These are phyloP conservation scores for Vitis hybrid DNA, from an alignment of 177 flowering plant species.

Conservation along the genomic window DNA sequence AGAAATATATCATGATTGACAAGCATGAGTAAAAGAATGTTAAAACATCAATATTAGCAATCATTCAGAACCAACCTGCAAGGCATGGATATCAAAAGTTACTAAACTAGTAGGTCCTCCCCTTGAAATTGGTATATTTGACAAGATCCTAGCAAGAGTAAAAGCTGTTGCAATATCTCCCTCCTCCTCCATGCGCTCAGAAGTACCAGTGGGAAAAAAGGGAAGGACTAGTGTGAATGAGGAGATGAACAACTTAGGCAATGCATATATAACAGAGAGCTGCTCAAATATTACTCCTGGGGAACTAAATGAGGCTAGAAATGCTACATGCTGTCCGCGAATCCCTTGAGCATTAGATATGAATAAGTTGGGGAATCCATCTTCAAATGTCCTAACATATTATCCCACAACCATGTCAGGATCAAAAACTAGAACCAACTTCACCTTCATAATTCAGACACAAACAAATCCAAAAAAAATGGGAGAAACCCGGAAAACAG, in stretches of 20 bases:
- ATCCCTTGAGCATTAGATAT: conserved; percentile 92
- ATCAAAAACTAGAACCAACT: not conserved
- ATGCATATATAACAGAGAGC: conserved; percentile 85
- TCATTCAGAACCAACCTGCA: conserved; percentile 61
- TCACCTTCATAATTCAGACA: not conserved
- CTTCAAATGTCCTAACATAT: conserved; percentile 73
- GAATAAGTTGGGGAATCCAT: conserved; percentile 94
- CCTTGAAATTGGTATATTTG: conserved; percentile 81
- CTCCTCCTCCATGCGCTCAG: conserved; percentile 97
- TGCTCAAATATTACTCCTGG: conserved; percentile 97
- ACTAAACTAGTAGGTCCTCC: conserved; percentile 98
- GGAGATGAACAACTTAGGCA: conserved; percentile 81
- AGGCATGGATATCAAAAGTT: conserved; percentile 92
- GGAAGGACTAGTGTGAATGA: conserved; percentile 97
- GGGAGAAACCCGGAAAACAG: too few species aligned
- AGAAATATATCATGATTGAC: not conserved
- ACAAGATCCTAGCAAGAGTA: conserved; percentile 87
- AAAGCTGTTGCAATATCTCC: conserved; percentile 98
- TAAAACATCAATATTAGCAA: conserved; percentile 2
- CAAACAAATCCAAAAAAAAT: too few species aligned
- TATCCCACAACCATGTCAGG: conserved; percentile 8
- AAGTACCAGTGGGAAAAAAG: conserved; percentile 95
- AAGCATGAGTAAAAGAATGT: not conserved
- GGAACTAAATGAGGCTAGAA: conserved; percentile 94
- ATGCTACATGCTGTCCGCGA: conserved; percentile 95